phyloP scores from a whole-genome alignment of 2,329 filamentous ascomycete species.

The Lecanicillium sp. region DNA sequence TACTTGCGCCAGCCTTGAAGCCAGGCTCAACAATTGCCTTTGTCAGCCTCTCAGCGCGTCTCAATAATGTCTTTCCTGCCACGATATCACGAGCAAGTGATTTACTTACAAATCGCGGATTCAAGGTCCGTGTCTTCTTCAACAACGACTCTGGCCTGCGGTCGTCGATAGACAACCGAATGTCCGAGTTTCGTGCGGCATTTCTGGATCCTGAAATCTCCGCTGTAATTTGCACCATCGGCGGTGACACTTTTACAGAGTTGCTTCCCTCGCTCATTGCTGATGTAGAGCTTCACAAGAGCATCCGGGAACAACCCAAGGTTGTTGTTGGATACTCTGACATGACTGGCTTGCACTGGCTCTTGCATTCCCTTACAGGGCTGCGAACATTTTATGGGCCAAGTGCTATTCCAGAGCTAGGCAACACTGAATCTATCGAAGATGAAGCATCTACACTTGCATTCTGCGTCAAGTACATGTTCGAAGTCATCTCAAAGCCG shows the following conservation, averaged over 20 bases:
- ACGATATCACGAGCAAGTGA: conserved; percentile 21
- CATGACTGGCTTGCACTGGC: conserved; percentile 34
- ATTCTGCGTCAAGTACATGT: conserved; percentile 22
- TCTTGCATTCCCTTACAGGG: conserved; percentile 25
- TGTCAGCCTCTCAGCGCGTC: conserved; percentile 29
- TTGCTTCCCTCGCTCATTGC: conserved; percentile 27
- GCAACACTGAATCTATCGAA: conserved; percentile 16
- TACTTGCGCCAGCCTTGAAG: conserved; percentile 14
- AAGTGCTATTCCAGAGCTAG: conserved; percentile 29
- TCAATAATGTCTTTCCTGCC: conserved; percentile 21
- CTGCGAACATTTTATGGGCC: conserved; percentile 36
- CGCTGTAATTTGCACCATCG: conserved; percentile 31
- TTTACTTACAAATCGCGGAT: conserved; percentile 23
- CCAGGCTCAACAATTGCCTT: conserved; percentile 29
- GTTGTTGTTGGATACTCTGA: conserved; percentile 34
- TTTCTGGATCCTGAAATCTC: conserved; percentile 26
- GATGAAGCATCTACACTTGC: conserved; percentile 19
- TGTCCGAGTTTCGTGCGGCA: conserved; percentile 28
- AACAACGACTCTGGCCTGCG: conserved; percentile 21
- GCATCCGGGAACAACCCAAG: conserved; percentile 28
- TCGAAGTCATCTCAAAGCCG: conserved; percentile 20
- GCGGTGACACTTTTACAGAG: conserved; percentile 29
- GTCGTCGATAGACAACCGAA: conserved; percentile 24
- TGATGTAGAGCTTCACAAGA: conserved; percentile 24
- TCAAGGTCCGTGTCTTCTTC: conserved; percentile 24